Conservation (phyloP, 2,329 filamentous ascomycete genomes). For the Trichoderma koningii region DNA sequence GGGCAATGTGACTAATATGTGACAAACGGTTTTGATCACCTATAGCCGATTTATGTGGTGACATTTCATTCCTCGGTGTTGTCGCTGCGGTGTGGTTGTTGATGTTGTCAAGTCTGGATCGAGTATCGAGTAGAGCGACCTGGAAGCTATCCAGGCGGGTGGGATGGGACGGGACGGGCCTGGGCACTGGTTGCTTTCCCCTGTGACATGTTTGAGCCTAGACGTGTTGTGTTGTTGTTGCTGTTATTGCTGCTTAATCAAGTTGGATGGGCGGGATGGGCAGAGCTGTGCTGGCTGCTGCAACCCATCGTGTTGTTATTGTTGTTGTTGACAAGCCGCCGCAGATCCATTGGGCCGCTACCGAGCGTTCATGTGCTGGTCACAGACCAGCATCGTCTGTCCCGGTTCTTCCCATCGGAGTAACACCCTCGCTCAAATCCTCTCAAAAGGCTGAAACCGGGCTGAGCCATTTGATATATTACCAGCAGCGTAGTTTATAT, state of each 20-base stretch:
- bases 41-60: neutral
- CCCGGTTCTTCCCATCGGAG: slow-evolving; percentile 18
- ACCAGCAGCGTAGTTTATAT: neutral
- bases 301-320: slow-evolving; percentile 1
- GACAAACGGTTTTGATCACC: neutral
- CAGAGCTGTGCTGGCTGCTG: neutral
- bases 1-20: neutral
- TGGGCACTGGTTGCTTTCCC: neutral
- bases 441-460: slow-evolving; percentile 3
- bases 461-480: slow-evolving; percentile 26
- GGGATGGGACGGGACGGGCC: slow-evolving; percentile 26
- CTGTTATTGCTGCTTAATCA: neutral
- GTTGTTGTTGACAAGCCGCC: neutral
- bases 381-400: neutral
- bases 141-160: slow-evolving; percentile 19
- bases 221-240: neutral
- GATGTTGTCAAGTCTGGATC: neutral
- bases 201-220: slow-evolving; percentile 1
- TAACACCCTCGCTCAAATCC: neutral
- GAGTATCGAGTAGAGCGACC: neutral
- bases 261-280: neutral
- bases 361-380: neutral
- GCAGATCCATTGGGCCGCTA: slow-evolving; percentile 19
- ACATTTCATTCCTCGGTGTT: slow-evolving; percentile 10
- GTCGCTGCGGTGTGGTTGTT: neutral